Evolutionary conservation across 352 stramenopile species (phyloP).

Genomic region (Phytopythium kandeliae): DNA sequence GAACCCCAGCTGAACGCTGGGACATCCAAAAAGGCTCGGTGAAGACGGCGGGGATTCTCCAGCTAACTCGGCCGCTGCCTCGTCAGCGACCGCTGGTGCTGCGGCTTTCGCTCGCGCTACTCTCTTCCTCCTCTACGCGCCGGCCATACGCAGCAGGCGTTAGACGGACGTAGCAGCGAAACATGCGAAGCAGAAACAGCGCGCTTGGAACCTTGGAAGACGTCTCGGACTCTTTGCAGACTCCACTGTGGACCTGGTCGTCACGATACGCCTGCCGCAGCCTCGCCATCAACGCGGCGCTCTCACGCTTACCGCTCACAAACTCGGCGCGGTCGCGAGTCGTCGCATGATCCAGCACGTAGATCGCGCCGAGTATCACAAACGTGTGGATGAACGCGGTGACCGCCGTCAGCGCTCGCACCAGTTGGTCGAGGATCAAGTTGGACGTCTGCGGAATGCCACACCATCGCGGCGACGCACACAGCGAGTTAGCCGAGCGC

Average conservation of each 20-base stretch:
- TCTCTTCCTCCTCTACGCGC: neutral
- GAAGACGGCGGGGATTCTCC: neutral
- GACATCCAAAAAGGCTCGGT: constrained; percentile 3
- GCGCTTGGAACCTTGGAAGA: neutral
- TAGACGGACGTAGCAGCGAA: too few species aligned
- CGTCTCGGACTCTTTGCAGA: constrained; percentile 1
- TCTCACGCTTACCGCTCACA: neutral
- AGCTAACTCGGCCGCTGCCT: neutral
- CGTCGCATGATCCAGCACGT: constrained; percentile 12
- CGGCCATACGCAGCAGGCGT: too few species aligned
- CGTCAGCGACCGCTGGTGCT: neutral
- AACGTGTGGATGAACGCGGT: constrained; percentile 26
- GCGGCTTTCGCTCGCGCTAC: constrained; percentile 1
- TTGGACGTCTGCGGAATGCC: constrained; percentile 5
- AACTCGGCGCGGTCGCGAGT: neutral
- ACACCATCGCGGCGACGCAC: neutral
- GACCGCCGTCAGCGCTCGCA: constrained; percentile 19
- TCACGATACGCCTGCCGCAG: constrained; percentile 1
- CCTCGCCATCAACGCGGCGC: neutral
- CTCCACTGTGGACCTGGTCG: neutral
- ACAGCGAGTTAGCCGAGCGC: neutral
- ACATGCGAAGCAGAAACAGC: too few species aligned
- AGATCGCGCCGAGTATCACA: constrained; percentile 24
- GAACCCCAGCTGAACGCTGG: constrained; percentile 20
- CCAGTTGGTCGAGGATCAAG: constrained; percentile 33